Evolutionary conservation across 139 green algal genomes (phyloP), one percentile per base, ranked within the genome.

Genomic region (Picochlorum sp.): DNA sequence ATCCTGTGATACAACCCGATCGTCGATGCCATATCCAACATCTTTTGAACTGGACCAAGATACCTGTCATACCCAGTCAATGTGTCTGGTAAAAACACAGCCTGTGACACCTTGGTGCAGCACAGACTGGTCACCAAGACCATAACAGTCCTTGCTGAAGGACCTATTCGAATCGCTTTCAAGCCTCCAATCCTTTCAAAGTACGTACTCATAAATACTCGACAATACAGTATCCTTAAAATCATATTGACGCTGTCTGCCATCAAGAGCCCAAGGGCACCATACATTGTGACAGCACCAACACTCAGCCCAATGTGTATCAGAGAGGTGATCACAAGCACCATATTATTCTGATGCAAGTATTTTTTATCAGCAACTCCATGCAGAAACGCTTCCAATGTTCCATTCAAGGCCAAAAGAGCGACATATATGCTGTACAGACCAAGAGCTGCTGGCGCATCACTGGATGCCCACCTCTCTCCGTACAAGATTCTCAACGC

Each of bases 311-410:
- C 71, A 56, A 88, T 57, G 49, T 95, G 88, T 8, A 58, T 57
- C 0, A n/a, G 66, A 0, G 77, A 64, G 37, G 84, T 74, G 0
- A 37, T 66, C 30, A 91, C 62, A 62, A 95, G 78, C 32, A 54
- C 38, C 2, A 59, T 62, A 58, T 95, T 95, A 66, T 64, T 65
- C 16, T 38, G 26, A 15, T 56, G 57, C 37, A 95, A 74, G 18
- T 76, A 71, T 0, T 50, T 6, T 50, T 46, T 59, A 76, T 70
- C 30, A 73, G 79, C 75, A 74, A 65, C 75, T 2, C 82, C 88
- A 59, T 96, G 88, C 46, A 91, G 71, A 60, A 92, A 96, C 3
- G 87, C 82, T 67, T 96, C 89, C 10, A 80, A 75, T 56, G 90
- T 82, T 47, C 89, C 89, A 54, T 88, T 88, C 57, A 73, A 61